Evolutionary conservation across 2,329 filamentous ascomycete genomes (phyloP), one percentile per base, ranked within the genome.

Genomic region (Trichoderma sp.): DNA sequence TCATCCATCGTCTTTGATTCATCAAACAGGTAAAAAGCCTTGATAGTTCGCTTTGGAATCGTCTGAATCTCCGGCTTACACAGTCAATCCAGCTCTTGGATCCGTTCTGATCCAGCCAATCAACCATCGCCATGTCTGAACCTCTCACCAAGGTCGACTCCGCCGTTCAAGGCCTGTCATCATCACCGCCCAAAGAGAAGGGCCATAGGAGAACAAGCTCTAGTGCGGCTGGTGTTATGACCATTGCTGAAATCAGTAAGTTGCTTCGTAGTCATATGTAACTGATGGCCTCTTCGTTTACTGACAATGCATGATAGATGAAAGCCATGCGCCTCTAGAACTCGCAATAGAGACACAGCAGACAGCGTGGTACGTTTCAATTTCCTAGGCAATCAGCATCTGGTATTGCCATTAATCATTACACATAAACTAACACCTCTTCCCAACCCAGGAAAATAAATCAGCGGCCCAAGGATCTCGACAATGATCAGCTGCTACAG

Each of bases 101-200:
- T 61, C 28, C 30, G 9, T 39, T 56, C 57, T 67, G 39, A 43
- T 51, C 36, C 71, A 63, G 71, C 73, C 73, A 73, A 57, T 72
- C 75, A 80, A 32, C 28, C 56, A 21, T 32, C 57, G 15, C 70
- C 77, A 83, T 83, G 81, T 78, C 81, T 74, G 81, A 83, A 82
- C 88, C 91, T 79, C 89, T 97, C 81, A 88, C 89, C 84, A 97
- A 97, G 87, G 90, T 97, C 85, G 95, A 98, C 84, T 97, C 95
- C 73, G 94, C 93, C 85, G 90, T 97, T 80, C 91, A 94, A 81
- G 93, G 93, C 83, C 83, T 95, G 78, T 88, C 89, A 76, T 87
- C 88, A 78, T 91, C 90, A 72, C 88, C 92, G 39, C 86, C 88
- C 72, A 88, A 91, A 80, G 91, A 94, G 81, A 89, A 88, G 80